Evolutionary conservation across 116 monocot genomes (phyloP).

Genomic region (Iris pallida): DNA sequence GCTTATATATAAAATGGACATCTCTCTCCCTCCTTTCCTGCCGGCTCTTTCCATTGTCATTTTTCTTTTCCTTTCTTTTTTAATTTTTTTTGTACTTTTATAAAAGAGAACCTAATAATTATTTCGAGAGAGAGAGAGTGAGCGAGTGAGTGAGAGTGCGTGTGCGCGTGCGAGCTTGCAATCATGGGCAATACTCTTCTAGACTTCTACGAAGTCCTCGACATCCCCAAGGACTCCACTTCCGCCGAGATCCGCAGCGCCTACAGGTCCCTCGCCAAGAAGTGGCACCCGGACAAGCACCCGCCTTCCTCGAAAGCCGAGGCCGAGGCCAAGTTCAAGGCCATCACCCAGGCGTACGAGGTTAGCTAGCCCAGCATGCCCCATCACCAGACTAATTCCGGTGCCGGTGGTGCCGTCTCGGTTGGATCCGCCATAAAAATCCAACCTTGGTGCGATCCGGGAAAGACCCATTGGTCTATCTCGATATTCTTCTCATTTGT

Average conservation of each 20-base stretch:
- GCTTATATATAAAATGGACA: too few relatives aligned
- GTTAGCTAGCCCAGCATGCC: slow-evolving; percentile 16
- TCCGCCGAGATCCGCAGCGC: slow-evolving; percentile 74
- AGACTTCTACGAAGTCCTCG: slow-evolving; percentile 64
- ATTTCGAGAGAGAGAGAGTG: too few relatives aligned
- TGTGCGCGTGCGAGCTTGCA: not conserved
- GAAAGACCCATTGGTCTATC: not conserved
- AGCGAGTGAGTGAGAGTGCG: too few relatives aligned
- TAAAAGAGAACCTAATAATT: too few relatives aligned
- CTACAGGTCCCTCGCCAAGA: slow-evolving; percentile 68
- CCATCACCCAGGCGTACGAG: slow-evolving; percentile 90
- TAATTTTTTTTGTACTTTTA: too few relatives aligned
- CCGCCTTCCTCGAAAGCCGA: slow-evolving; percentile 72
- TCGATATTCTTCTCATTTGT: not conserved
- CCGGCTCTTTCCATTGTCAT: too few relatives aligned
- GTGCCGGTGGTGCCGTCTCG: too few relatives aligned
- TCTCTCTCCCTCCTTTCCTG: too few relatives aligned
- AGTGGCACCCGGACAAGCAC: slow-evolving; percentile 99
- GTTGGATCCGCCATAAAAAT: not conserved
- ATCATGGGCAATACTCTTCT: slow-evolving; percentile 41
- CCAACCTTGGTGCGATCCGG: not conserved
- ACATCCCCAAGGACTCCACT: slow-evolving; percentile 66
- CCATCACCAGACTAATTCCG: too few relatives aligned
- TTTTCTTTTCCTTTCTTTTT: too few relatives aligned
- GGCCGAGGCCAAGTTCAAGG: slow-evolving; percentile 85